These are phyloP conservation scores for Cyberlindnera saturnus DNA, from an alignment of 805 yeast species.

Conservation along the genomic window DNA sequence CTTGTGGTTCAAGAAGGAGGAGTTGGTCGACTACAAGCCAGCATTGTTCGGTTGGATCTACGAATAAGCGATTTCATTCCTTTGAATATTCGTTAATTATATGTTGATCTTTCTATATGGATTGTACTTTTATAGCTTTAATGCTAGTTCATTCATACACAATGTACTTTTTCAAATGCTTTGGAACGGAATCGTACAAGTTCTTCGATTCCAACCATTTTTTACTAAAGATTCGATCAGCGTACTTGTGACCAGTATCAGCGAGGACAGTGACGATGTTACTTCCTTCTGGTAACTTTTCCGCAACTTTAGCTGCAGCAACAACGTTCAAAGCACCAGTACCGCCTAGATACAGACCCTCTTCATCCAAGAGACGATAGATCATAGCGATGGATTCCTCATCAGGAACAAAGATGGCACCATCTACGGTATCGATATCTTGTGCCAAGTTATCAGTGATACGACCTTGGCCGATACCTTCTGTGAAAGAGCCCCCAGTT, in stretches of 20 bases:
- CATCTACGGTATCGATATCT: constrained; percentile 71
- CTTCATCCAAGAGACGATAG: constrained; percentile 77
- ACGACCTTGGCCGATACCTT: constrained; percentile 95
- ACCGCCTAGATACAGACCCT: constrained; percentile 87
- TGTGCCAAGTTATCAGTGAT: constrained; percentile 76
- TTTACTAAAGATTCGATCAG: constrained; percentile 72
- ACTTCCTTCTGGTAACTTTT: constrained; percentile 65
- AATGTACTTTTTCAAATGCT: constrained; percentile 63
- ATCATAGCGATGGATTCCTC: constrained; percentile 78
- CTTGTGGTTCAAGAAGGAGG: constrained; percentile 98
- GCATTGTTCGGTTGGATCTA: constrained; percentile 85
- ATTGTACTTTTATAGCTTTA: background rate
- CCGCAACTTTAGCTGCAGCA: constrained; percentile 78
- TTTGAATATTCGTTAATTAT: background rate
- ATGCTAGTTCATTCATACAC: constrained; percentile 22
- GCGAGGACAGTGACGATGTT: constrained; percentile 87
- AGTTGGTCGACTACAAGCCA: constrained; percentile 87
- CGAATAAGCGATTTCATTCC: constrained; percentile 50
- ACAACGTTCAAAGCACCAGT: constrained; percentile 87
- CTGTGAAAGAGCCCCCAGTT: constrained; percentile 84
- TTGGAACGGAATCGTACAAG: constrained; percentile 62
- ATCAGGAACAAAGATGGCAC: constrained; percentile 74
- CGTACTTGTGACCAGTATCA: constrained; percentile 87
- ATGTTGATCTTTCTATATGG: background rate
- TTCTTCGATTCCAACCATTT: constrained; percentile 71